These are phyloP conservation scores for Epichloe sibirici DNA, from an alignment of 2,329 filamentous ascomycete genomes.

Conservation along the genomic window DNA sequence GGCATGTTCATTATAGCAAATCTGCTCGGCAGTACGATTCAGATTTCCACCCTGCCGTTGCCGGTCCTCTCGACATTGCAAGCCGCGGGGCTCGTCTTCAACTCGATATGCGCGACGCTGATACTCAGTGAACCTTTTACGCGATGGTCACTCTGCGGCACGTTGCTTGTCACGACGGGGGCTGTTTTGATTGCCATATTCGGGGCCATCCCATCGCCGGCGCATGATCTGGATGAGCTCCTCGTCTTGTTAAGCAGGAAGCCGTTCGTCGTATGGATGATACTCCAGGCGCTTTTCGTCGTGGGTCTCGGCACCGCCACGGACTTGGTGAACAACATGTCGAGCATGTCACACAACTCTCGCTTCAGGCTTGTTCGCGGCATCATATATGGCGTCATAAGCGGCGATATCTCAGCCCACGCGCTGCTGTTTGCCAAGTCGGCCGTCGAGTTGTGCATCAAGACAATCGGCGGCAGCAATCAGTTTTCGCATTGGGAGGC, in stretches of 20 bases:
- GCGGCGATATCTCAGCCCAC: conserved; percentile 88
- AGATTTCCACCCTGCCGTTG: conserved; percentile 90
- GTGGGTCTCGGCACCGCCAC: conserved; percentile 52
- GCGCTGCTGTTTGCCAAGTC: conserved; percentile 90
- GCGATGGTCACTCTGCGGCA: conserved; percentile 81
- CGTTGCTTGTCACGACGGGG: conserved; percentile 72
- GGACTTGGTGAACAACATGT: conserved; percentile 40
- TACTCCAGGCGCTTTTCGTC: conserved; percentile 63
- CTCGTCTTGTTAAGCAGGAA: conserved; percentile 60
- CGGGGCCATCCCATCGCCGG: conserved; percentile 84
- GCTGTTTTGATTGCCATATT: conserved; percentile 90
- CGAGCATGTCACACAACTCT: conserved; percentile 44
- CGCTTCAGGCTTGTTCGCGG: conserved; percentile 67
- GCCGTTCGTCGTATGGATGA: conserved; percentile 83
- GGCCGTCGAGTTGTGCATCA: conserved; percentile 84
- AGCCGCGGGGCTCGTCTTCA: conserved; percentile 93
- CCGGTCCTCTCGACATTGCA: conserved; percentile 92
- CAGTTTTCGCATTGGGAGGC: conserved; percentile 94
- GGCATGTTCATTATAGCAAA: conserved; percentile 94
- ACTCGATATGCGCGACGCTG: conserved; percentile 90
- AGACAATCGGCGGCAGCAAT: conserved; percentile 74
- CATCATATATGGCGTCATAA: conserved; percentile 78
- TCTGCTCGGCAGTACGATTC: conserved; percentile 85
- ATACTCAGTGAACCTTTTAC: conserved; percentile 93
- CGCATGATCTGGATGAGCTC: conserved; percentile 75